Evolutionary conservation across 306 rosid species (phyloP).

Genomic region (Sphenostylis stenocarpa): DNA sequence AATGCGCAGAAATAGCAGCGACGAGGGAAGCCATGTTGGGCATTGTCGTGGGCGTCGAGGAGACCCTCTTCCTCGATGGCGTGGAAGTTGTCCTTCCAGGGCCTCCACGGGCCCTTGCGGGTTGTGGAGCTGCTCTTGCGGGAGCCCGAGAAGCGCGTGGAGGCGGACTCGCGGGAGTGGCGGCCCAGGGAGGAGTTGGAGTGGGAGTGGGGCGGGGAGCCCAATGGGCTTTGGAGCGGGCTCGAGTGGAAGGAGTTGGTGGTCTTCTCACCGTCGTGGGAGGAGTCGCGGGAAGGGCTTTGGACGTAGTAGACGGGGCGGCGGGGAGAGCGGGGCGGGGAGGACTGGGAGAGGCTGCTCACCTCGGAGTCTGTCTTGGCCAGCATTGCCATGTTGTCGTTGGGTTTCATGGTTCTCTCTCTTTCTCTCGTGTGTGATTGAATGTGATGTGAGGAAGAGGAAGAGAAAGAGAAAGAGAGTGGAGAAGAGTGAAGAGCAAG

Average conservation of each 20-base stretch:
- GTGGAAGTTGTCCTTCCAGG: constrained; percentile 68
- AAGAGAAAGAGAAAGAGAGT: background rate
- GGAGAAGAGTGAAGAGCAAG: background rate
- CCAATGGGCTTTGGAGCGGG: constrained; percentile 81
- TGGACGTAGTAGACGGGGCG: constrained; percentile 75
- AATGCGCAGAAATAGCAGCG: constrained; percentile 69
- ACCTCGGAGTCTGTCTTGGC: constrained; percentile 89
- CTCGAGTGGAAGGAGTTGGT: constrained; percentile 79
- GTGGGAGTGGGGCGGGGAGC: constrained; percentile 93
- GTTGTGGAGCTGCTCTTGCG: constrained; percentile 36
- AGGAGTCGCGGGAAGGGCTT: constrained; percentile 87
- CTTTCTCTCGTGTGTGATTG: background rate
- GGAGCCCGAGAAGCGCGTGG: constrained; percentile 84
- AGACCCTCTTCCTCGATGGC: constrained; percentile 88
- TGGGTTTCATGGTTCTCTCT: background rate
- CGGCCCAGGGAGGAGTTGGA: constrained; percentile 90
- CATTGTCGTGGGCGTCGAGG: constrained; percentile 42
- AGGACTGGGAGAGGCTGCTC: constrained; percentile 77
- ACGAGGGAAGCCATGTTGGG: constrained; percentile 36
- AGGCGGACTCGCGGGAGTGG: constrained; percentile 85
- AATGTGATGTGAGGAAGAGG: background rate
- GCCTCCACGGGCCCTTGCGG: constrained; percentile 51
- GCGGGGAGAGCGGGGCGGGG: constrained; percentile 72
- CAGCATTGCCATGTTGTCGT: constrained; percentile 44
- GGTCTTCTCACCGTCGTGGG: constrained; percentile 89